phyloP scores from a whole-genome alignment of 805 yeast genomes.

The Teunomyces aglyptinius region DNA sequence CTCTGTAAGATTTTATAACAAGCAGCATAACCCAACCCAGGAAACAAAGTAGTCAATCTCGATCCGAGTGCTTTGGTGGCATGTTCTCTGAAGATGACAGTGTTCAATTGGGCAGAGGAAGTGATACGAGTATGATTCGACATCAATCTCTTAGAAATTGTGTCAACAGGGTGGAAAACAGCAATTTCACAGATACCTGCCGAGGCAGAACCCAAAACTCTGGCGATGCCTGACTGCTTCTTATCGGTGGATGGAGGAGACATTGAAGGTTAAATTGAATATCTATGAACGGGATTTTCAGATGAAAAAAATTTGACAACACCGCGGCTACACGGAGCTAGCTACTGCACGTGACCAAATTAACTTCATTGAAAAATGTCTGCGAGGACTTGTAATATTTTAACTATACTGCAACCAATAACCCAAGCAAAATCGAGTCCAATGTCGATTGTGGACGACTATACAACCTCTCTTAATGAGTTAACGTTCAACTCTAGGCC shows the following conservation, averaged over 20 bases:
- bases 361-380: too few relatives aligned
- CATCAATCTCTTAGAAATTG: slow-evolving; percentile 94
- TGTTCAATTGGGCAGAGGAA: slow-evolving; percentile 64
- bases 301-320: slow-evolving; percentile 9
- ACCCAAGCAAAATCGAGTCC: neutral
- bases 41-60: slow-evolving; percentile 82
- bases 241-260: slow-evolving; percentile 54
- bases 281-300: neutral
- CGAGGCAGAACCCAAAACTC: slow-evolving; percentile 95
- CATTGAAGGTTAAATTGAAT: slow-evolving; percentile 18
- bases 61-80: slow-evolving; percentile 68
- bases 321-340: slow-evolving; percentile 8
- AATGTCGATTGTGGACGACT: slow-evolving; percentile 46
- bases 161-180: slow-evolving; percentile 98
- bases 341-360: neutral
- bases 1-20: slow-evolving; percentile 94
- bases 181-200: slow-evolving; percentile 97
- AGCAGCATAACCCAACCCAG: slow-evolving; percentile 98
- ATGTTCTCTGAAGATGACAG: slow-evolving; percentile 81
- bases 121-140: slow-evolving; percentile 72
- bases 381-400: too few relatives aligned
- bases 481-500: slow-evolving; percentile 88
- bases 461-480: slow-evolving; percentile 65
- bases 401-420: too few relatives aligned
- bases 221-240: slow-evolving; percentile 84